phyloP scores from a whole-genome alignment of 1,284 basidiomycete species.

The Leucoagaricus sp. region DNA sequence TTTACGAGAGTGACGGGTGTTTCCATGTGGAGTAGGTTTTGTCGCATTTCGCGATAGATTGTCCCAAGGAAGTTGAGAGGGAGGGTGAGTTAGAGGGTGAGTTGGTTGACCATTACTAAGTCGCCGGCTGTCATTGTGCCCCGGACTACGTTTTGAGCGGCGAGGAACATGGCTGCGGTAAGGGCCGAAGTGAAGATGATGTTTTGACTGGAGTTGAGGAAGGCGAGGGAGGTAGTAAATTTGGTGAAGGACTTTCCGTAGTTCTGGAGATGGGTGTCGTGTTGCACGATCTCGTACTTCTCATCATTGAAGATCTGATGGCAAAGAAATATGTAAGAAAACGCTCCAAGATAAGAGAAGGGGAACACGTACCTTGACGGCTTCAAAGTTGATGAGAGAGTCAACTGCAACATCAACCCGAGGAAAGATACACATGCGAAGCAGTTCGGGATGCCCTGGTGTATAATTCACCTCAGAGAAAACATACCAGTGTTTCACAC shows the following conservation, averaged over 20 bases:
- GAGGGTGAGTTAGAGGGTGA: constrained; percentile 97
- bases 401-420: constrained; percentile 93
- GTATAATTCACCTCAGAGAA: too few species aligned
- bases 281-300: constrained; percentile 86
- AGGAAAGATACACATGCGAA: too few species aligned
- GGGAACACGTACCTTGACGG: constrained; percentile 78
- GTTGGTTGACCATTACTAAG: constrained; percentile 97
- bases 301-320: constrained; percentile 96
- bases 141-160: constrained; percentile 85
- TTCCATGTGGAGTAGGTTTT: constrained; percentile 97
- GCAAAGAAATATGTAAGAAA: constrained; percentile 15
- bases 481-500: too few species aligned
- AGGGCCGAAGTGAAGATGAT: constrained; percentile 93
- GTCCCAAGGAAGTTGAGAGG: constrained; percentile 97
- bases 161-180: constrained; percentile 95
- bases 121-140: constrained; percentile 98
- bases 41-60: constrained; percentile 95
- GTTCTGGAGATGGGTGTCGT: constrained; percentile 84
- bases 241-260: constrained; percentile 95
- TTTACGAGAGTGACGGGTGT: constrained; percentile 92
- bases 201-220: constrained; percentile 95
- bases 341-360: too few species aligned
- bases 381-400: constrained; percentile 96
- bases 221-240: constrained; percentile 93
- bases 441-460: too few species aligned